A percentile compares a stretch with the other conserved stretches of the same genome.
phyloP scores from a whole-genome alignment of 306 rosid species.

The Quillaja saponaria region DNA sequence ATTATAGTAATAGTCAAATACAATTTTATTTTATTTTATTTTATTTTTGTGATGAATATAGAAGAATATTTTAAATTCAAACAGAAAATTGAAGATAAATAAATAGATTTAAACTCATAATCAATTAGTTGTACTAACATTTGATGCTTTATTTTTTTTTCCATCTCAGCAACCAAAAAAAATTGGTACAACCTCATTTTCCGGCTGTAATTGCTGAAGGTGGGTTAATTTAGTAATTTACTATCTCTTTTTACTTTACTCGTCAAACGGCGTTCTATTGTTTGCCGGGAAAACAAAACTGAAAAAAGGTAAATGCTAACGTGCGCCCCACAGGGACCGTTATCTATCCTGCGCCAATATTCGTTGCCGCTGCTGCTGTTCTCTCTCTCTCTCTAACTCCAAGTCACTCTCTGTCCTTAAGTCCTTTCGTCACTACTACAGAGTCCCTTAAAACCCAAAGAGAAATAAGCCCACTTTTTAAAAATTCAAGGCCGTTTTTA shows the following conservation, averaged over 20 bases:
- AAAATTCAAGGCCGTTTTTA: constrained; percentile 29
- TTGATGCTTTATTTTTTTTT: no score
- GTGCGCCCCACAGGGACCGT: constrained; percentile 52
- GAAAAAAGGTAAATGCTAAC: constrained; percentile 42
- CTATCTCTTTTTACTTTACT: not conserved
- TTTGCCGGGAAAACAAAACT: constrained; percentile 23
- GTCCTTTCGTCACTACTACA: constrained; percentile 2
- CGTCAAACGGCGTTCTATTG: constrained; percentile 4
- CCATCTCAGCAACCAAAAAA: no score
- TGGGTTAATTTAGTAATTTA: not conserved
- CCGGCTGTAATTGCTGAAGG: constrained; percentile 22
- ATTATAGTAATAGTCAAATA: no score
- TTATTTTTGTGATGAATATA: no score
- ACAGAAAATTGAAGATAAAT: no score
- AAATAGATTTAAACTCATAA: no score
- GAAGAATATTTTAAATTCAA: no score
- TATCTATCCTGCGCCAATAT: constrained; percentile 75
- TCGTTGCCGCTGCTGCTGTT: no score
- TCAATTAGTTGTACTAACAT: no score
- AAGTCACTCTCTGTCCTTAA: no score
- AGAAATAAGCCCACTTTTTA: constrained; percentile 38
- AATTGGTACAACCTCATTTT: no score
- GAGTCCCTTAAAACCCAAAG: constrained; percentile 48
- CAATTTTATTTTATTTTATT: no score
- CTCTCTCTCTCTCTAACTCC: constrained; percentile 27